A percentile compares a stretch with the other conserved stretches of the same genome.
These are phyloP conservation scores for Mycena galopus DNA, from an alignment of 768 basidiomycete genomes.

Conservation along the genomic window DNA sequence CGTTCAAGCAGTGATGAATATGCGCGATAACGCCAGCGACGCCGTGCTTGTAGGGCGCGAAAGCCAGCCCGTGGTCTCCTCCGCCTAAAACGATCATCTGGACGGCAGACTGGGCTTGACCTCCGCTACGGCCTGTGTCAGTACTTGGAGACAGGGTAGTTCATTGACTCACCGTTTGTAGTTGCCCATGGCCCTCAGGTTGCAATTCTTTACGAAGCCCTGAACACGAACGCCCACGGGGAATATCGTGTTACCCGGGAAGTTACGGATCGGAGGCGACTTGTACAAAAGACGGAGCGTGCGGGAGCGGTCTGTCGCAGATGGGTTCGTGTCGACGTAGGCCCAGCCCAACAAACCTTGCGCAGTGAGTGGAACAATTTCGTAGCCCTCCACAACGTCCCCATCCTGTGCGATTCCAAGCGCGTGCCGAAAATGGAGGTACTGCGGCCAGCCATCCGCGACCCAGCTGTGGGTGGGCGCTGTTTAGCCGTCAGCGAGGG, in stretches of 20 bases:
- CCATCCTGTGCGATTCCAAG: too few relatives aligned
- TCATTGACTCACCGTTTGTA: neutral
- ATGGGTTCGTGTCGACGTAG: neutral
- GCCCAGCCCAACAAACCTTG: neutral
- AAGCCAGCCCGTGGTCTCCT: neutral
- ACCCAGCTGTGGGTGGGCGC: too few relatives aligned
- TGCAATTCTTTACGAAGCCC: neutral
- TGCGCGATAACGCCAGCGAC: neutral
- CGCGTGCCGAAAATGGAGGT: too few relatives aligned
- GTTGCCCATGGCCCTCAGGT: neutral
- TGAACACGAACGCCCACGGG: constrained; percentile 8
- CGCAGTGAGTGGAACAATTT: neutral
- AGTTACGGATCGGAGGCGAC: neutral
- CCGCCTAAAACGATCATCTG: too few relatives aligned
- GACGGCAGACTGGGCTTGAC: too few relatives aligned
- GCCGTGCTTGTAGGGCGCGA: neutral
- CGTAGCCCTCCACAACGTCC: too few relatives aligned
- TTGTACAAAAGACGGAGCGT: neutral
- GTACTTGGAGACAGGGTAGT: too few relatives aligned
- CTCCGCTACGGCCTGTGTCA: too few relatives aligned
- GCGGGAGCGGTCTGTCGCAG: neutral
- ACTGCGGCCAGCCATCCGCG: too few relatives aligned
- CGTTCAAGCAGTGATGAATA: neutral
- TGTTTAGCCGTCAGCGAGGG: too few relatives aligned
- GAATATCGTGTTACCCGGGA: neutral